Evolutionary conservation across 305 asterid species (phyloP), one percentile per base, ranked within the genome.

Genomic region (Fraxinus sp.): DNA sequence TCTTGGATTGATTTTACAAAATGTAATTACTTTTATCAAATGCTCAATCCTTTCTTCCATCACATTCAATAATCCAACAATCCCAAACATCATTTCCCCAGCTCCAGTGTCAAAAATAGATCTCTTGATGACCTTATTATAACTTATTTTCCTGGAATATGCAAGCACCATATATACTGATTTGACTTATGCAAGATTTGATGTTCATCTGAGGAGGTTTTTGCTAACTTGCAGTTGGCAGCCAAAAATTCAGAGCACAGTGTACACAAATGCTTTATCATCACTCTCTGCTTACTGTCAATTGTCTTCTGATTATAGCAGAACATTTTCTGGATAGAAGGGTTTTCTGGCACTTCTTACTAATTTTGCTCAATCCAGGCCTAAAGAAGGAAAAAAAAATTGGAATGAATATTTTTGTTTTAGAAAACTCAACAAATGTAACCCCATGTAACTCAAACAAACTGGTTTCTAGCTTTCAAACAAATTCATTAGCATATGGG

Each of bases 21-120:
- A 26, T 4, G 1, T 68, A 26, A 11, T 76, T 81, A 52, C 74
- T 26, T 78, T 33, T 68, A 39, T 14, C 22, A 20, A 81, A 52
- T 52, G 62, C 62, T 68, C 37, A 30, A 32, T 77, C 82, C 75
- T 68, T 68, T 28, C 74, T 62, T 26, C 37, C 74, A 68, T 68
- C 39, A 66, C 49, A 13, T 13, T 75, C 9, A 75, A 78, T 49
- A 66, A 72, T 35, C 76, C 30, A 74, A 62, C 83, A 55, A 26
- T 46, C 41, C 59, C 81, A 11, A 75, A 22, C 24, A 41, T 44
- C 76, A 62, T 79, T 57, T 70, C n/a, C 30, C 36, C 36, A 5
- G 76, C 2, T 20, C 7, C 76, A 37, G 6, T 62, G 72, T 62
- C 33, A 62, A 62, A 62, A 20, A 20, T 62, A 62, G 14, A 22